Evolutionary conservation across 768 basidiomycete genomes (phyloP), one percentile per base, ranked within the genome.

Genomic region (Hygrophorus pudorinus): DNA sequence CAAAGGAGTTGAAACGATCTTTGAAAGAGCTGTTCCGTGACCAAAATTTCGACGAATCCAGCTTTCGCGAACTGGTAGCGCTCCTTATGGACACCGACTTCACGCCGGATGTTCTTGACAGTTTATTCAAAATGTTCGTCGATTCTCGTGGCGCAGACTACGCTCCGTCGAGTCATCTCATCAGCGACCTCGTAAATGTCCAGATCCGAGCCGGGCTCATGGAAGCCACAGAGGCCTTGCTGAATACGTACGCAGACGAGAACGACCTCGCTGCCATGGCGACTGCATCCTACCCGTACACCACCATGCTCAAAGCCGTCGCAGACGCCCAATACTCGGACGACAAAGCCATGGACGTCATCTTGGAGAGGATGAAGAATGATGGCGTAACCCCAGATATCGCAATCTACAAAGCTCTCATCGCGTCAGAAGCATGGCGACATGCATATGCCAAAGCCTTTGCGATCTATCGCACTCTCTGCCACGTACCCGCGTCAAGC

Each of bases 321-420:
- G 58, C 58, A 9, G 52, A 64, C 6, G 56, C 59, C 6, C 52
- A 55, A 13, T 54, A 59, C 13, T 51, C 50, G 14, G 63, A 70
- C 32, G 43, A 47, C 2, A 51, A 38, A 3, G 60, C 62, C 1
- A 53, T 69, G 35, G 51, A 64, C 41, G 58, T 53, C 11, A 57
- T 73, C 0, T 56, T 78, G 38, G 49, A 57, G 4, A 56, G 61
- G 36, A 72, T 75, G 66, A 52, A 55, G 38, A 53, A 59, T 14
- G 59, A 64, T 1, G 63, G 63, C 3, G 58, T 71, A 8, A 33
- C 54, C 2, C 66, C 68, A 0, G 62, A 72, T 42, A 58, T 65
- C 7, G 51, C 52, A 31, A 49, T 76, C n/a, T 68, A 76, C 59
- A 76, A 78, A 44, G 48, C 65, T 6, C 64, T 79, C 48, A 65